Percentiles rank a stretch among this genome's conserved stretches.
Evolutionary conservation across 2,329 filamentous ascomycete species (phyloP).

Genomic region (Pseudocercospora macadamiae): DNA sequence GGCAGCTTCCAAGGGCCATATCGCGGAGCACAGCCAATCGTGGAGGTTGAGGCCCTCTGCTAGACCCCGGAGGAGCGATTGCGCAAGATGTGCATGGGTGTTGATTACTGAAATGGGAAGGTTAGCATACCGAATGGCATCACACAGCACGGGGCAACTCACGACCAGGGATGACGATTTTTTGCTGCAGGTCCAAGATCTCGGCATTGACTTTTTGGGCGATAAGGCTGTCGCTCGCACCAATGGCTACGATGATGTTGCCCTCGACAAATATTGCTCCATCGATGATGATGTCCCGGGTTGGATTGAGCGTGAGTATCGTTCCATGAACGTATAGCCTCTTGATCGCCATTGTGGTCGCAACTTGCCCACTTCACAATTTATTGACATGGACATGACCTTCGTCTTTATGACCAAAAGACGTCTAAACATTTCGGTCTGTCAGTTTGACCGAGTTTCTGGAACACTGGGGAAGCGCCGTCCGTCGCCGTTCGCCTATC

Average conservation of each 20-base stretch:
- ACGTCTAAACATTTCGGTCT: background rate
- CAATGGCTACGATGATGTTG: slow-evolving; percentile 48
- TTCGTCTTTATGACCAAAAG: background rate
- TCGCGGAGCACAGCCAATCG: slow-evolving; percentile 55
- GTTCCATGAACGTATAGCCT: slow-evolving; percentile 53
- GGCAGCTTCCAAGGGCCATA: slow-evolving; percentile 53
- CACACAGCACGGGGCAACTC: too few relatives aligned
- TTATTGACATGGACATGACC: background rate
- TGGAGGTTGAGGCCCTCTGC: slow-evolving; percentile 55
- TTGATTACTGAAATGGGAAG: too few relatives aligned
- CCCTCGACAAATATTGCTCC: slow-evolving; percentile 49
- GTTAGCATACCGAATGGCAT: too few relatives aligned
- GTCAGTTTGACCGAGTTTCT: background rate
- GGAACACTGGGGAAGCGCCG: too few relatives aligned
- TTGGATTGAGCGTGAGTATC: slow-evolving; percentile 55
- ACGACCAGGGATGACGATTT: slow-evolving; percentile 55
- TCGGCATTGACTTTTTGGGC: slow-evolving; percentile 14
- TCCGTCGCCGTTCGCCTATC: background rate
- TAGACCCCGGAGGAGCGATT: slow-evolving; percentile 52
- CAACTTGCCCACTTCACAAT: background rate
- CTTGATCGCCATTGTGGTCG: background rate
- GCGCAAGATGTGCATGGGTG: slow-evolving; percentile 55
- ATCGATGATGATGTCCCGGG: slow-evolving; percentile 50
- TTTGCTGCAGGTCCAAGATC: slow-evolving; percentile 41
- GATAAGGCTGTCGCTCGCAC: slow-evolving; percentile 42